Evolutionary conservation across 768 basidiomycete species (phyloP).

Genomic region (Collybia sp.): DNA sequence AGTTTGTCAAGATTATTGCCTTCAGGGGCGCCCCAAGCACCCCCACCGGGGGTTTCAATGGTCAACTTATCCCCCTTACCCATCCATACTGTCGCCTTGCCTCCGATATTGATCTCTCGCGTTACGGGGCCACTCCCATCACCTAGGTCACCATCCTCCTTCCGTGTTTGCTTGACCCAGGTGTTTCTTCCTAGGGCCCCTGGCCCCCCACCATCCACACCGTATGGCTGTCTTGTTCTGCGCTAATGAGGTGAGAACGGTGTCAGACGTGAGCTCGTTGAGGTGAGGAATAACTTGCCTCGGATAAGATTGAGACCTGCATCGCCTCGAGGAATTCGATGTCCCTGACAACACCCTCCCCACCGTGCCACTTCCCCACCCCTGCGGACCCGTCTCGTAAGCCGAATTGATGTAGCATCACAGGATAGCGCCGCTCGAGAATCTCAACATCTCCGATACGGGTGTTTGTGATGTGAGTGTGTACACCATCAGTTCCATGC

Average conservation of each 20-base stretch:
- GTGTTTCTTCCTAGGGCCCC: conserved; percentile 76
- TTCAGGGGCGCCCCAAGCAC: conserved; percentile 68
- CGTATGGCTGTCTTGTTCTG: conserved; percentile 83
- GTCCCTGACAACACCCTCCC: conserved; percentile 81
- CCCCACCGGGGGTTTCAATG: conserved; percentile 89
- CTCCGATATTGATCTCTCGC: conserved; percentile 81
- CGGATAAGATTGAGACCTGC: conserved; percentile 85
- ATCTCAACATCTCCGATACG: conserved; percentile 93
- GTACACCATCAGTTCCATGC: conserved; percentile 92
- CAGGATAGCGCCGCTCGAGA: conserved; percentile 88
- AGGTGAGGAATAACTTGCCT: conserved; percentile 38
- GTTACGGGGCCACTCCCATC: conserved; percentile 28
- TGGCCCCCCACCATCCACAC: conserved; percentile 72
- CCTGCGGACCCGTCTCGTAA: conserved; percentile 69
- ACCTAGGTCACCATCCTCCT: conserved; percentile 63
- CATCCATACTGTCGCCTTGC: conserved; percentile 85
- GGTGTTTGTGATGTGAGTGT: conserved; percentile 92
- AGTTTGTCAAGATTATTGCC: conserved; percentile 6
- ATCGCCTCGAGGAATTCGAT: conserved; percentile 78
- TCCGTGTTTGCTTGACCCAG: conserved; percentile 74
- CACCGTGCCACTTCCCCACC: conserved; percentile 68
- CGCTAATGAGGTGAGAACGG: conserved; percentile 39
- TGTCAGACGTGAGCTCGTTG: neutral
- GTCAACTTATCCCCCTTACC: conserved; percentile 79
- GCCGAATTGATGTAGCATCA: conserved; percentile 83